Conservation (phyloP, 1,284 basidiomycete genomes). For the Trichosporon sp. region DNA sequence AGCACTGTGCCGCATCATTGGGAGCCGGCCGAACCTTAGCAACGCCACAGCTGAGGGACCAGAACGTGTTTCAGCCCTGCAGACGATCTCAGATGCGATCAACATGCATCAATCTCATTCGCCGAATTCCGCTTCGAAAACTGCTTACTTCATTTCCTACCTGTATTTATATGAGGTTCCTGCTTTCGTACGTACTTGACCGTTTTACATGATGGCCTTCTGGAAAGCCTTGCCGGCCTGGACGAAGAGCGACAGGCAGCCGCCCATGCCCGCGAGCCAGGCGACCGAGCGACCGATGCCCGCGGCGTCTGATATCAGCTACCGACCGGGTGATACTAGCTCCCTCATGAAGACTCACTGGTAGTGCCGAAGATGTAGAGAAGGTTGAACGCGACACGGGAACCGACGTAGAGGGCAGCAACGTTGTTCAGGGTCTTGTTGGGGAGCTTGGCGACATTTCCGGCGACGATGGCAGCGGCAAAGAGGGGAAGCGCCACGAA, state of each 20-base stretch:
- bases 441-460: constrained; percentile 32
- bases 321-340: not conserved
- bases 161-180: too few relatives aligned
- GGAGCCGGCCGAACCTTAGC: not conserved
- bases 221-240: constrained; percentile 22
- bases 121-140: too few relatives aligned
- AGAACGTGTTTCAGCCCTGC: not conserved
- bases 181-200: not conserved
- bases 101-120: not conserved
- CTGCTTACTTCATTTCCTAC: not conserved
- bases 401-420: constrained; percentile 27
- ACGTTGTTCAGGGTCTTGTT: constrained; percentile 28
- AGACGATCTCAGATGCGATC: not conserved
- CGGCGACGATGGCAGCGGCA: constrained; percentile 32
- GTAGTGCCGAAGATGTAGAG: constrained; percentile 32
- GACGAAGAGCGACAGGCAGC: constrained; percentile 21
- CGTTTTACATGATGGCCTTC: not conserved
- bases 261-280: constrained; percentile 18
- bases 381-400: constrained; percentile 26
- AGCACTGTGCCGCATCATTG: not conserved
- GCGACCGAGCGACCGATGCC: constrained; percentile 20
- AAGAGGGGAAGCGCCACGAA: constrained; percentile 24
- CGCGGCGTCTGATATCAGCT: constrained; percentile 16
- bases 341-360: constrained; percentile 22
- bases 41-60: not conserved